These are phyloP conservation scores for Salix viminalis DNA, from an alignment of 345 rosid species.

Conservation along the genomic window DNA sequence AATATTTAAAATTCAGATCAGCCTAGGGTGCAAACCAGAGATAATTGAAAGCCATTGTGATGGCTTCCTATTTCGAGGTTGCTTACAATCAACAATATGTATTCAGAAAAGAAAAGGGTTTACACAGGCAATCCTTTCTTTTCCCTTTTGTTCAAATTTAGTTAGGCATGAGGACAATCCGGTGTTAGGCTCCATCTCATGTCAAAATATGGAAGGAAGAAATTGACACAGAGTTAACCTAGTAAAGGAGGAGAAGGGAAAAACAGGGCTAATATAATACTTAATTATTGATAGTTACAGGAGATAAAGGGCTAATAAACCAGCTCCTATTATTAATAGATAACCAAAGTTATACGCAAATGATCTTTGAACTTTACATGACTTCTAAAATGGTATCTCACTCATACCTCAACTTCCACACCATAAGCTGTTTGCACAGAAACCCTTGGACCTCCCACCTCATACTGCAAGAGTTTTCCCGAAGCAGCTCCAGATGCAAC, in stretches of 20 bases:
- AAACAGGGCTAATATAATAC: not conserved
- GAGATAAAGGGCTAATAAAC: not conserved
- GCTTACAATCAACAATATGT: not conserved
- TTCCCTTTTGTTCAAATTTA: no score
- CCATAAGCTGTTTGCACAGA: conserved; percentile 96
- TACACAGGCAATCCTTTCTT: not conserved
- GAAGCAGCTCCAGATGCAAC: conserved; percentile 99
- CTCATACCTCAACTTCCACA: conserved; percentile 89
- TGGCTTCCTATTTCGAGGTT: not conserved
- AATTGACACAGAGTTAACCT: not conserved
- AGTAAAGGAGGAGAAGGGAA: not conserved
- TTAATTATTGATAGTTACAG: no score
- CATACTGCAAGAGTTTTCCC: conserved; percentile 88
- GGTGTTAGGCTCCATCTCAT: no score
- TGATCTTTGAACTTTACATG: not conserved
- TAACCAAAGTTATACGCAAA: not conserved
- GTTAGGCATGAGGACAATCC: no score
- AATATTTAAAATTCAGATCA: not conserved
- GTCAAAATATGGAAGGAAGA: not conserved
- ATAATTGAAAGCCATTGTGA: not conserved
- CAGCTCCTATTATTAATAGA: not conserved
- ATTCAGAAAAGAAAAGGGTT: not conserved
- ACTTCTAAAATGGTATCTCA: not conserved
- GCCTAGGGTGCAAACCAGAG: not conserved
- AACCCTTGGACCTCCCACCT: conserved; percentile 96